Conservation (phyloP, 805 yeast species). For the Yamadazyma phyllophila region DNA sequence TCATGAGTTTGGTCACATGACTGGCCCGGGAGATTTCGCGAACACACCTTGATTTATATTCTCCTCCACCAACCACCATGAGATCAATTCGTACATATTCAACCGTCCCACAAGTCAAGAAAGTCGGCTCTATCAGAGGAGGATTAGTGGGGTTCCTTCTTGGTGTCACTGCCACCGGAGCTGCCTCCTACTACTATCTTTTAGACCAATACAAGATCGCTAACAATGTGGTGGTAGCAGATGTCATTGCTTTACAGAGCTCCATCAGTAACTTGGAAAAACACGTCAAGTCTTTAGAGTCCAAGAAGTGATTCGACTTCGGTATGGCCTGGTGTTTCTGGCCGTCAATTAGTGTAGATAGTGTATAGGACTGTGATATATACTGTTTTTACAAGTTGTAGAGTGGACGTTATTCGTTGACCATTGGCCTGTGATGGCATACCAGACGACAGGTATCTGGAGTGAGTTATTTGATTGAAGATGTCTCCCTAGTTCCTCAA, state of each 20-base stretch:
- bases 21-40: too few species aligned
- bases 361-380: neutral
- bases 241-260: conserved; percentile 66
- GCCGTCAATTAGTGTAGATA: too few species aligned
- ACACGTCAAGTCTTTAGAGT: conserved; percentile 64
- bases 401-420: too few species aligned
- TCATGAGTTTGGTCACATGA: too few species aligned
- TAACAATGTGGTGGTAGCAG: conserved; percentile 70
- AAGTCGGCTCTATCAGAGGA: conserved; percentile 43
- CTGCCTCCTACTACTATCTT: conserved; percentile 72
- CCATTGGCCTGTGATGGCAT: too few species aligned
- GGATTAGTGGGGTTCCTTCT: conserved; percentile 73
- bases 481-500: too few species aligned
- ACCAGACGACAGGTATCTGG: too few species aligned
- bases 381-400: neutral
- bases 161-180: conserved; percentile 74
- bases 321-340: neutral
- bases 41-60: neutral
- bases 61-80: neutral
- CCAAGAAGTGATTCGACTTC: conserved; percentile 16
- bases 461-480: too few species aligned
- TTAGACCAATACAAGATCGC: conserved; percentile 75
- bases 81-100: conserved; percentile 30
- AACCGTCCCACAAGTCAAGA: conserved; percentile 27
- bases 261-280: conserved; percentile 66